phyloP scores from a whole-genome alignment of 2,329 filamentous ascomycete species.

The Purpureocillium takamizusanense region DNA sequence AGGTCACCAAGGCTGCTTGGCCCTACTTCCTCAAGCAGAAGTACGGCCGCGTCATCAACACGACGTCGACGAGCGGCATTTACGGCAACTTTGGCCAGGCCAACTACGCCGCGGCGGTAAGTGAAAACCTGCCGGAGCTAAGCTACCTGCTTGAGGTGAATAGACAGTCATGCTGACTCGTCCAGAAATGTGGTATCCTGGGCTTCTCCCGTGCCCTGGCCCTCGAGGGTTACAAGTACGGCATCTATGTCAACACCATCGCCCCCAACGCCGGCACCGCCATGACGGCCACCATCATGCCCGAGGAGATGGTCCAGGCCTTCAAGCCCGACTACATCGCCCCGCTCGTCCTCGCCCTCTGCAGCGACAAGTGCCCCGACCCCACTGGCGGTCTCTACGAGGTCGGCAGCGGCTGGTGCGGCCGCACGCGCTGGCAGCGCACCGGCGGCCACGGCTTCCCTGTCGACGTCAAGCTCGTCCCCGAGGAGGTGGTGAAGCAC shows the following conservation, averaged over 20 bases:
- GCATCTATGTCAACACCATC: constrained; percentile 97
- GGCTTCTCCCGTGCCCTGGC: constrained; percentile 91
- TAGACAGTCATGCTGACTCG: constrained; percentile 8
- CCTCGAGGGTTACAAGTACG: constrained; percentile 90
- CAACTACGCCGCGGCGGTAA: constrained; percentile 86
- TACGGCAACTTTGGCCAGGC: constrained; percentile 99
- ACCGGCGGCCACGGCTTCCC: constrained; percentile 86
- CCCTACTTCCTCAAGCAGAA: constrained; percentile 97
- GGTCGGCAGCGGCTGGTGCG: constrained; percentile 89
- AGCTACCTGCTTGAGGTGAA: no score
- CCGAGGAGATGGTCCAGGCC: constrained; percentile 94
- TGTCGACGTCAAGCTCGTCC: constrained; percentile 70
- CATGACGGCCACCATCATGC: constrained; percentile 90
- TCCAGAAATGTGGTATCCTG: constrained; percentile 79
- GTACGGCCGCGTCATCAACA: constrained; percentile 95
- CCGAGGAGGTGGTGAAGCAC: constrained; percentile 69
- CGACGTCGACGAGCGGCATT: constrained; percentile 91
- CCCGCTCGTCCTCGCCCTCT: constrained; percentile 78
- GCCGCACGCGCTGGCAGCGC: constrained; percentile 89
- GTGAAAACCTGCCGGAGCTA: constrained; percentile 19
- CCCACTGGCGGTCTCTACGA: constrained; percentile 86
- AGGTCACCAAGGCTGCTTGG: constrained; percentile 95
- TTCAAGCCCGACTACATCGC: constrained; percentile 99
- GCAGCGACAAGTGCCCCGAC: constrained; percentile 76
- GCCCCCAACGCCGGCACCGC: constrained; percentile 93